Conservation (phyloP, 2,329 filamentous ascomycete species). For the Penicillium olsonii region DNA sequence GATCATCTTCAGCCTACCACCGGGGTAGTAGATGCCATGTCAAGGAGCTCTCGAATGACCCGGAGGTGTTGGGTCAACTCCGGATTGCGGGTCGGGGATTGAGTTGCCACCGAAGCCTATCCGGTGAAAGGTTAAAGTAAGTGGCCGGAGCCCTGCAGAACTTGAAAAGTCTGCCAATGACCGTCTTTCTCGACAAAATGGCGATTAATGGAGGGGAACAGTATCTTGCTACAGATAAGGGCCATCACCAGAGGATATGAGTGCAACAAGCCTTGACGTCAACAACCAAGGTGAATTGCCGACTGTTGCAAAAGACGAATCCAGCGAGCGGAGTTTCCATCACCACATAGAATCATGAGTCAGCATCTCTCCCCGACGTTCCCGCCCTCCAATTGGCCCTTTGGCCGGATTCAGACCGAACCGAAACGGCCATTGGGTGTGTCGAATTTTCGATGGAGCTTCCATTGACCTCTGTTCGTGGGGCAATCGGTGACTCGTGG, state of each 20-base stretch:
- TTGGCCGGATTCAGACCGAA: slow-evolving; percentile 4
- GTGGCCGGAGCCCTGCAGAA: background rate
- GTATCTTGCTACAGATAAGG: no score
- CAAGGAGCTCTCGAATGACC: no score
- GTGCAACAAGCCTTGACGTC: no score
- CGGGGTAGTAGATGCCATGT: no score
- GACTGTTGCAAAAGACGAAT: no score
- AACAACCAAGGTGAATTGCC: no score
- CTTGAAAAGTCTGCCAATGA: background rate
- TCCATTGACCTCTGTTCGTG: background rate
- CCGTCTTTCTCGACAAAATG: no score
- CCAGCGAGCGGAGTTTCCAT: slow-evolving; percentile 6
- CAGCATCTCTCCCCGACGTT: background rate
- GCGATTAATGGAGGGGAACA: no score
- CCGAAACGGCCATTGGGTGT: slow-evolving; percentile 6
- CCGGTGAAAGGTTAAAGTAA: background rate
- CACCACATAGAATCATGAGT: slow-evolving; percentile 10
- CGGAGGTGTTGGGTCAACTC: background rate
- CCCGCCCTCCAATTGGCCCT: background rate
- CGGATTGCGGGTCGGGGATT: slow-evolving; percentile 1
- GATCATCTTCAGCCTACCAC: no score
- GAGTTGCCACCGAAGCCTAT: slow-evolving; percentile 5
- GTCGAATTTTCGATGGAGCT: slow-evolving; percentile 8
- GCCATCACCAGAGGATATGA: no score
- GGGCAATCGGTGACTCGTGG: slow-evolving; percentile 4